Evolutionary conservation across 495 filamentous ascomycete species (phyloP), one percentile per base, ranked within the genome.

Genomic region (Patellaria atrata): DNA sequence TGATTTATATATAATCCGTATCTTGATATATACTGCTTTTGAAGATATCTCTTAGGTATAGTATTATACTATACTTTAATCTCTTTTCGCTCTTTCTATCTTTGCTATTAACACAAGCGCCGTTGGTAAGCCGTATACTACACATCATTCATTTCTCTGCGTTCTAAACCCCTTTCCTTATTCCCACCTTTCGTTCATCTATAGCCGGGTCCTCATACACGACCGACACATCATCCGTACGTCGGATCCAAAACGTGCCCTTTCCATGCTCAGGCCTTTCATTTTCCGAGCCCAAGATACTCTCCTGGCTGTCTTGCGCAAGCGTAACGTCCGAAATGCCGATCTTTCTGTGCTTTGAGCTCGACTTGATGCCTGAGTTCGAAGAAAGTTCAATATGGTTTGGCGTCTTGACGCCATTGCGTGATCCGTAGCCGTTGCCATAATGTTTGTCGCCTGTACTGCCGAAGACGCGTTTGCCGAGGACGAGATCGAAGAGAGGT

Each of bases 401-500:
- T 8, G 14, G 28, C 7, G 7, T 31, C 9, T 8, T 14, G 28
- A 8, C 8, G 23, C 33, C 22, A 24, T 24, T 17, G 33, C 10
- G 22, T 8, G 23, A 34, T 9, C 22, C 22, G 22, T 37, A 37
- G 33, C 33, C 22, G 8, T 37, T 37, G 14, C 14, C 9, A 24
- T 37, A 37, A 7, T 32, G n/a, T 13, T 17, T 8, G 11, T 17
- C 15, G 33, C 10, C 24, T 8, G 8, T 37, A 24, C 33, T 37
- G 10, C 33, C 33, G 26, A 41, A 41, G 26, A 27, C 27, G 15
- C 17, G 22, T 30, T 50, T 57, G 2, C 55, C 57, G 25, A 62
- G 37, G 22, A 60, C 39, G 4, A 58, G 37, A 30, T 62, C 59
- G 25, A 60, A 47, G 13, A 63, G 41, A 2, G 59, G 60, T 28